These are phyloP conservation scores for Dothideomycetes sp. DNA, from an alignment of 2,329 filamentous ascomycete genomes.

Conservation along the genomic window DNA sequence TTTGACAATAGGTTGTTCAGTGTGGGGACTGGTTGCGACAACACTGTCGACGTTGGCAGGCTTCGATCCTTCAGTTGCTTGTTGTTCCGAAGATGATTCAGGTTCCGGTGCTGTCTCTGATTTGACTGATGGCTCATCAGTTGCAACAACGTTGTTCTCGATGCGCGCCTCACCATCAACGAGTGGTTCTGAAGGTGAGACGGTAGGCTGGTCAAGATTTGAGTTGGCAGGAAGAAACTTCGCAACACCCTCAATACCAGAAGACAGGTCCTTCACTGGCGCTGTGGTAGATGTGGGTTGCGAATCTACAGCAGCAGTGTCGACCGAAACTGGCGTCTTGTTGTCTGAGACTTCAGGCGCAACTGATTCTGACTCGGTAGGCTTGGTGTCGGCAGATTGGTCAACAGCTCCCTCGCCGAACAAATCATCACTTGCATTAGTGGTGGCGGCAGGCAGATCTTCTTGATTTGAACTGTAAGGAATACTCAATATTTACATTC, in stretches of 20 bases:
- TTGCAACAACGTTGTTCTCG: slow-evolving; percentile 10
- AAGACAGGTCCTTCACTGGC: slow-evolving; percentile 33
- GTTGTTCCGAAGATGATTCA: neutral
- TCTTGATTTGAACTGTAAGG: slow-evolving; percentile 11
- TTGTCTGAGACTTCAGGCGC: slow-evolving; percentile 10
- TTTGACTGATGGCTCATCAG: slow-evolving; percentile 13
- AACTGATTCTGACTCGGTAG: slow-evolving; percentile 13
- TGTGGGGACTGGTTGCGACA: neutral
- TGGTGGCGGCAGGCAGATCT: slow-evolving; percentile 7
- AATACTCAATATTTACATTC: slow-evolving; percentile 15
- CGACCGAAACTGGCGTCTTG: neutral
- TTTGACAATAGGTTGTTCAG: neutral
- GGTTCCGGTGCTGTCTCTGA: slow-evolving; percentile 14
- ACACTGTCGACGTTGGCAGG: slow-evolving; percentile 1
- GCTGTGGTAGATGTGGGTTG: slow-evolving; percentile 17
- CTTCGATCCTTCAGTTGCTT: slow-evolving; percentile 1
- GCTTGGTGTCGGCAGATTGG: slow-evolving; percentile 18
- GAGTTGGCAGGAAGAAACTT: slow-evolving; percentile 35
- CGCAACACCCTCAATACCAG: slow-evolving; percentile 35
- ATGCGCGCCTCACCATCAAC: slow-evolving; percentile 21
- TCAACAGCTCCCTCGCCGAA: slow-evolving; percentile 25
- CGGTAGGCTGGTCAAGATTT: slow-evolving; percentile 33
- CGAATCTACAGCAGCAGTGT: slow-evolving; percentile 11
- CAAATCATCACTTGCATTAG: slow-evolving; percentile 24
- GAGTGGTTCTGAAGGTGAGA: slow-evolving; percentile 34